phyloP scores from a whole-genome alignment of 306 rosid species.

The Ormosia semicastrata region DNA sequence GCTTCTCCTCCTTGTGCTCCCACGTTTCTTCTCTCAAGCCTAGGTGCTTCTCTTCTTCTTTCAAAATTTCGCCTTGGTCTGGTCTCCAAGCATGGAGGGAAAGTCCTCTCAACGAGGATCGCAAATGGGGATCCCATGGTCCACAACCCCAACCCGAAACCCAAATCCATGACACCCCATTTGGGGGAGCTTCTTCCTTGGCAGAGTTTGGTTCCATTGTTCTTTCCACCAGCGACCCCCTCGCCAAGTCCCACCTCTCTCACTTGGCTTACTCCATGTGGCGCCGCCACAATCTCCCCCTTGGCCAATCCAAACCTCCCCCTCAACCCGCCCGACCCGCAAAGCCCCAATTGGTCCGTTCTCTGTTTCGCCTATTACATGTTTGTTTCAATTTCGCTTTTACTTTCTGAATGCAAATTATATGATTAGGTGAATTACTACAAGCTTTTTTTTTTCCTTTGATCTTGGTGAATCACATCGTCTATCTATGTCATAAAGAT shows the following conservation, averaged over 20 bases:
- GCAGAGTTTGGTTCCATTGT: slow-evolving; percentile 83
- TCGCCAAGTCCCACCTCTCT: slow-evolving; percentile 67
- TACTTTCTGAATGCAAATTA: neutral
- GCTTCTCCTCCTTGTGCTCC: neutral
- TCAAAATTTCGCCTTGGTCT: slow-evolving; percentile 49
- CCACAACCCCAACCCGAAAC: slow-evolving; percentile 40
- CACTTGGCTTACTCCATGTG: slow-evolving; percentile 78
- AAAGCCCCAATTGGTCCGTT: slow-evolving; percentile 60
- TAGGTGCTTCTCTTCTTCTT: slow-evolving; percentile 21
- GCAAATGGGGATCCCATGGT: slow-evolving; percentile 72
- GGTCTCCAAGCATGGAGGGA: slow-evolving; percentile 79
- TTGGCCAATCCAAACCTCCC: slow-evolving; percentile 64
- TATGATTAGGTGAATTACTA: neutral
- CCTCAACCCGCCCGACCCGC: slow-evolving; percentile 43
- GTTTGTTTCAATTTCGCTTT: neutral
- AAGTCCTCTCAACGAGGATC: slow-evolving; percentile 58
- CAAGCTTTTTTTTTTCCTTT: neutral
- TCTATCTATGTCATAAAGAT: too few species aligned
- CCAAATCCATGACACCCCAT: slow-evolving; percentile 7
- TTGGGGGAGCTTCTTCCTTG: slow-evolving; percentile 54
- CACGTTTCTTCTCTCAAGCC: slow-evolving; percentile 23
- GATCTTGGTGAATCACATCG: neutral
- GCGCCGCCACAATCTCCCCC: slow-evolving; percentile 62
- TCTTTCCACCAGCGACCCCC: slow-evolving; percentile 78
- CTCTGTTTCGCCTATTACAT: neutral